phyloP scores from a whole-genome alignment of 2,329 filamentous ascomycete genomes.

The Geosmithia morbida region DNA sequence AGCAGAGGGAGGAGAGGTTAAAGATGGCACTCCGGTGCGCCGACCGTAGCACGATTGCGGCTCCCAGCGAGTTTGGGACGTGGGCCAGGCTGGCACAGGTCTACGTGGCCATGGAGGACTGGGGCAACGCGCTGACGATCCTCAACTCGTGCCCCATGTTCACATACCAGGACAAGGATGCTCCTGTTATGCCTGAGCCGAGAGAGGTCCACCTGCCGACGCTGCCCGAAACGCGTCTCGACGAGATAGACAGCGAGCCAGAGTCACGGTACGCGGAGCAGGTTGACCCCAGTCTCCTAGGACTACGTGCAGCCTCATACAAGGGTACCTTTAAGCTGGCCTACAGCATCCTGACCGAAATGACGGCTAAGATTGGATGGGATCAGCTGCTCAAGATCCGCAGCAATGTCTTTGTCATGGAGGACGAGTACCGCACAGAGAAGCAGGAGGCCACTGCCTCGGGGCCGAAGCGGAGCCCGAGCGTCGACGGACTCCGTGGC shows the following conservation, averaged over 20 bases:
- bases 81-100: conserved; percentile 91
- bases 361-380: conserved; percentile 95
- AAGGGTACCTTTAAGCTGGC: conserved; percentile 93
- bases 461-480: conserved; percentile 52
- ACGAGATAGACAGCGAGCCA: conserved; percentile 90
- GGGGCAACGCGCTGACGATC: conserved; percentile 89
- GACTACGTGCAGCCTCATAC: conserved; percentile 76
- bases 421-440: conserved; percentile 92
- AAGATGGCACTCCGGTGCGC: conserved; percentile 85
- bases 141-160: conserved; percentile 99
- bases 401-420: conserved; percentile 98
- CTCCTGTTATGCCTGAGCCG: conserved; percentile 86
- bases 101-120: conserved; percentile 87
- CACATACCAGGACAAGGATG: conserved; percentile 97
- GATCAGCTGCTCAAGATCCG: conserved; percentile 88
- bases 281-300: conserved; percentile 74
- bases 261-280: conserved; percentile 69
- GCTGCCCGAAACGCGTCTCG: conserved; percentile 74
- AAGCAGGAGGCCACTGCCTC: conserved; percentile 46
- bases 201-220: conserved; percentile 78
- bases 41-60: conserved; percentile 86
- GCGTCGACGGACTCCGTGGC: conserved; percentile 63
- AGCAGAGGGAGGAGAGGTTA: conserved; percentile 50
- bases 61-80: conserved; percentile 91
- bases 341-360: conserved; percentile 85